A percentile compares a stretch with the other conserved stretches of the same genome.
Evolutionary conservation across 2,329 filamentous ascomycete species (phyloP).

Genomic region (Aspergillus oerlinghausenensis): DNA sequence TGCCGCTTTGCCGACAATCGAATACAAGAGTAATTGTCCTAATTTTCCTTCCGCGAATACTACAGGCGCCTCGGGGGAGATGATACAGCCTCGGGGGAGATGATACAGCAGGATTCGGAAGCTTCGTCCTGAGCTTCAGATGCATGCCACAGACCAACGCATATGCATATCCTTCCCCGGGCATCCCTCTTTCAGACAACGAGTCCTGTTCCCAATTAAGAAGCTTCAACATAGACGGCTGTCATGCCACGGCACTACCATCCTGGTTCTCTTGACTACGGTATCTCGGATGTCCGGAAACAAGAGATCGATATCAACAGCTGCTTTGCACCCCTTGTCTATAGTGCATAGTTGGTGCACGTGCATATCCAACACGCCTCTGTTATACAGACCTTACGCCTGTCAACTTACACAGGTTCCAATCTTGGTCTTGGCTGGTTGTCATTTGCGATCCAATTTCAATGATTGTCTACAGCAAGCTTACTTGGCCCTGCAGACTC

Average conservation of each 20-base stretch:
- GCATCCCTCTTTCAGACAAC: not conserved
- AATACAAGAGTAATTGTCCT: not conserved
- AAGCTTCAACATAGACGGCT: not conserved
- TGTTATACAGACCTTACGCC: not conserved
- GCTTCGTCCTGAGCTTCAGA: not conserved
- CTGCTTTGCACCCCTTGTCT: not conserved
- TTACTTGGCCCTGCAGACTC: not conserved
- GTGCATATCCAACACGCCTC: not conserved
- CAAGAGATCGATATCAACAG: too few relatives aligned
- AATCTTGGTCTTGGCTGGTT: not conserved
- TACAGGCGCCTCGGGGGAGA: not conserved
- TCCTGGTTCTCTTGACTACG: not conserved
- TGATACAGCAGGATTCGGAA: not conserved
- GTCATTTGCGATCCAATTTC: not conserved
- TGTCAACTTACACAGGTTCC: not conserved
- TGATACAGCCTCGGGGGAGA: not conserved
- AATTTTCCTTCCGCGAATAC: not conserved
- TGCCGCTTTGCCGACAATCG: not conserved
- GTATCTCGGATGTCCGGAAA: not conserved
- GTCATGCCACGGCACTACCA: not conserved
- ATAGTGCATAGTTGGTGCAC: not conserved
- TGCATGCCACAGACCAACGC: not conserved
- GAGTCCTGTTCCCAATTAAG: not conserved
- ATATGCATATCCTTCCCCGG: not conserved
- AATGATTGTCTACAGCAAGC: not conserved